These are phyloP conservation scores for Clarkia xantiana DNA, from an alignment of 345 rosid genomes.

Conservation along the genomic window DNA sequence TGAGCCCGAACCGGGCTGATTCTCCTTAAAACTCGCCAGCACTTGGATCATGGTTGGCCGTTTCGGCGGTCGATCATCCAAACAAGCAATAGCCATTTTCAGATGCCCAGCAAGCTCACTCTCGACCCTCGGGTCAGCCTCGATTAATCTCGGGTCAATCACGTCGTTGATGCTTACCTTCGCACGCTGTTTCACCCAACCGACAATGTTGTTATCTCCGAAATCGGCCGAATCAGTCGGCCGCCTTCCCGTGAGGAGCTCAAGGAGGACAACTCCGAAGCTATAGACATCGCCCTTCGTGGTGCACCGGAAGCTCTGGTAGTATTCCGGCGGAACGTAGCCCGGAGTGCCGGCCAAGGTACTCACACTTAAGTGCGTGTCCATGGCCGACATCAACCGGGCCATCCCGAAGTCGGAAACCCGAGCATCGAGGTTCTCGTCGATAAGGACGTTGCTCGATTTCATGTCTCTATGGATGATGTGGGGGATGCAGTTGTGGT, in stretches of 20 bases:
- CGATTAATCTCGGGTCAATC: constrained; percentile 58
- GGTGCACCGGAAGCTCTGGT: constrained; percentile 82
- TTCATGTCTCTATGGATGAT: constrained; percentile 97
- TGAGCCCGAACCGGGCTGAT: constrained; percentile 69
- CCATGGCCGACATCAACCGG: constrained; percentile 72
- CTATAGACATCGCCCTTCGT: constrained; percentile 92
- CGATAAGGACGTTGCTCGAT: constrained; percentile 85
- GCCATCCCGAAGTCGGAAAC: constrained; percentile 99
- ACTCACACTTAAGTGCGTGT: constrained; percentile 93
- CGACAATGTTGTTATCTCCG: constrained; percentile 92
- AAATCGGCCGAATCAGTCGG: constrained; percentile 95
- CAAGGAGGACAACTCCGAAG: constrained; percentile 82
- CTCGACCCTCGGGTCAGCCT: constrained; percentile 56
- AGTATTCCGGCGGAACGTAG: constrained; percentile 94
- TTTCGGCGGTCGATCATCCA: constrained; percentile 56
- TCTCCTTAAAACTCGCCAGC: constrained; percentile 63
- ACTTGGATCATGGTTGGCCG: constrained; percentile 82
- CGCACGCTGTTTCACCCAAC: constrained; percentile 84
- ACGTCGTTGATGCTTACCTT: constrained; percentile 58
- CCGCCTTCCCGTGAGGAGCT: constrained; percentile 73
- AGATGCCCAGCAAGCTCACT: constrained; percentile 68
- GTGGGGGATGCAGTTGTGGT: constrained; percentile 76
- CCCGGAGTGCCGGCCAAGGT: constrained; percentile 96
- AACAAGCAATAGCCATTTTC: constrained; percentile 60
- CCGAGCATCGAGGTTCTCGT: constrained; percentile 78